These are phyloP conservation scores for Phalaenopsis equestris DNA, from an alignment of 106 monocot species.

Conservation along the genomic window DNA sequence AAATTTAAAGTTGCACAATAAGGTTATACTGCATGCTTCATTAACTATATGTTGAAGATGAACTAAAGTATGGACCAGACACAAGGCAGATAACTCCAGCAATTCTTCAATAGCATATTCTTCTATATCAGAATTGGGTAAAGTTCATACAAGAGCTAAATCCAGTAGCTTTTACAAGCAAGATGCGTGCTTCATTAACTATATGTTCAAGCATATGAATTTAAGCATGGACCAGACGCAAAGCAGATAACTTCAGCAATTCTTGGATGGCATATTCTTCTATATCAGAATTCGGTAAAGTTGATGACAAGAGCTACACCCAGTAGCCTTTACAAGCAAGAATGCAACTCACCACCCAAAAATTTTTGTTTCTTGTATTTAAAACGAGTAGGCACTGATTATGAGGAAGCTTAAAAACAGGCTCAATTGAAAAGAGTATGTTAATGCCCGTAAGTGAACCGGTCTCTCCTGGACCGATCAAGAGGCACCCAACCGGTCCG, in stretches of 20 bases:
- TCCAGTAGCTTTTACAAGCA: too few species aligned
- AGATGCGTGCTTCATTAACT: too few species aligned
- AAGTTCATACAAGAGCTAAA: too few species aligned
- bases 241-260: background rate
- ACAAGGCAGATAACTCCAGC: too few species aligned
- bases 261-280: background rate
- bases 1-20: background rate
- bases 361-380: background rate
- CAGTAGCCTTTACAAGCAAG: background rate
- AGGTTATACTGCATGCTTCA: background rate
- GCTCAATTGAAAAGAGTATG: background rate
- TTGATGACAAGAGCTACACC: background rate
- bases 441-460: too few species aligned
- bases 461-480: too few species aligned
- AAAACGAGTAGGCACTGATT: background rate
- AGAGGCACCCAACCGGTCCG: too few species aligned
- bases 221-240: background rate
- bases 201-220: background rate
- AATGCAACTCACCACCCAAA: background rate
- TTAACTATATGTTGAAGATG: too few species aligned
- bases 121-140: too few species aligned
- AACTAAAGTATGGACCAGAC: too few species aligned
- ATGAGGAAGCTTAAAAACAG: background rate
- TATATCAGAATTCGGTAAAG: too few species aligned
- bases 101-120: too few species aligned